phyloP scores from a whole-genome alignment of 2,329 filamentous ascomycete species.

The Neofusicoccum cordaticola region DNA sequence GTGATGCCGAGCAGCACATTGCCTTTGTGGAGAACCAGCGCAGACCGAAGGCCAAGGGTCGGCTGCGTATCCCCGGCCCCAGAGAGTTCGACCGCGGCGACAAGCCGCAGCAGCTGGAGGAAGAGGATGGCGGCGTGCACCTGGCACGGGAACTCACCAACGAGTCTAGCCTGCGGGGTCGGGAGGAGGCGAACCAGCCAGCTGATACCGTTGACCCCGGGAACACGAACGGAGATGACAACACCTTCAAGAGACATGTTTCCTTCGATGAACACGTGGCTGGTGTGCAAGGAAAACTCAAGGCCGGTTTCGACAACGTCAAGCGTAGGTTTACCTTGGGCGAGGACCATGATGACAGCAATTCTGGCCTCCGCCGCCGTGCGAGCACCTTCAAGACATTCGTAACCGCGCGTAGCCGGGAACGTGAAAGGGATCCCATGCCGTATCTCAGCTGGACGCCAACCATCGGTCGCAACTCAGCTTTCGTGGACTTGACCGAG shows the following conservation, averaged over 20 bases:
- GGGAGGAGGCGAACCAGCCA: slow-evolving; percentile 23
- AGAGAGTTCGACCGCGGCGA: slow-evolving; percentile 84
- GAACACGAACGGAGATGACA: slow-evolving; percentile 37
- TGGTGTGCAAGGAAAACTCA: neutral
- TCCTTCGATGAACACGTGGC: slow-evolving; percentile 57
- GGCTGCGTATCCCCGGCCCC: slow-evolving; percentile 86
- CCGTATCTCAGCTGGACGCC: slow-evolving; percentile 94
- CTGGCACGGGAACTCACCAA: slow-evolving; percentile 10
- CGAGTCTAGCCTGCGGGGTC: slow-evolving; percentile 45
- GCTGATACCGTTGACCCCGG: slow-evolving; percentile 19
- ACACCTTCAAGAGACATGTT: slow-evolving; percentile 53
- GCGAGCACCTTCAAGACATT: slow-evolving; percentile 60
- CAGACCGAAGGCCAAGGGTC: slow-evolving; percentile 66
- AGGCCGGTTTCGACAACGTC: neutral
- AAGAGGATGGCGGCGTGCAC: slow-evolving; percentile 38
- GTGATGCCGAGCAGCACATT: slow-evolving; percentile 74
- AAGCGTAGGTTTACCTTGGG: neutral
- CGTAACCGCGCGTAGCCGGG: slow-evolving; percentile 50
- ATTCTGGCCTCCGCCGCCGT: slow-evolving; percentile 39
- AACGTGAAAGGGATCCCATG: slow-evolving; percentile 52
- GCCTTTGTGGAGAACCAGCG: slow-evolving; percentile 84
- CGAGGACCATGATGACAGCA: slow-evolving; percentile 42
- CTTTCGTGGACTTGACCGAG: slow-evolving; percentile 82
- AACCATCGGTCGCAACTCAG: slow-evolving; percentile 88
- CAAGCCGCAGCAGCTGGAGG: slow-evolving; percentile 60